These are phyloP conservation scores for Cymbopogon flexuosus DNA, from an alignment of 202 grass and related monocot species.

Conservation along the genomic window DNA sequence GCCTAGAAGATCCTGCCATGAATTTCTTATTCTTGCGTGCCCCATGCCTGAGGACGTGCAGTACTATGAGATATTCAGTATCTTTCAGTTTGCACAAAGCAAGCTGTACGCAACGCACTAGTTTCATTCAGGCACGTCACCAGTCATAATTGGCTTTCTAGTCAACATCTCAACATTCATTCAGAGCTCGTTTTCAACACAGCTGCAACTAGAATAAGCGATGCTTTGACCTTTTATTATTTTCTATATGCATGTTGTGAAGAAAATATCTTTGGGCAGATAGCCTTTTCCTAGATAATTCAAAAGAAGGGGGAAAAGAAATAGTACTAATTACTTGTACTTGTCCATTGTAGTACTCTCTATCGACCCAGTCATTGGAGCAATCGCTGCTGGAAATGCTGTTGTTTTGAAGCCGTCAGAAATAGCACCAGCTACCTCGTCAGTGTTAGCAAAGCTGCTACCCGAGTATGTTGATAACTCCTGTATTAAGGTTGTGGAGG, in stretches of 20 bases:
- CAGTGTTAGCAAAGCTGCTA: constrained; percentile 60
- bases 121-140: background rate
- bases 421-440: constrained; percentile 69
- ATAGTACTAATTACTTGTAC: background rate
- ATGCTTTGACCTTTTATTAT: background rate
- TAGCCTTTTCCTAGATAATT: background rate
- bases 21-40: no score
- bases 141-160: background rate
- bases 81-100: no score
- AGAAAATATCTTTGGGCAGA: background rate
- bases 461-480: constrained; percentile 78
- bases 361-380: constrained; percentile 78
- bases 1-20: no score
- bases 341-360: constrained; percentile 50
- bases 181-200: background rate
- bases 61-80: no score
- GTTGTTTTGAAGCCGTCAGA: constrained; percentile 92
- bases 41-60: no score
- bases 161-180: background rate
- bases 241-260: background rate
- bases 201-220: background rate
- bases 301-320: background rate
- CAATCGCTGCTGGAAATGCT: constrained; percentile 83
- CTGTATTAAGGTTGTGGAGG: constrained; percentile 89
- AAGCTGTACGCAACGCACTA: background rate